Evolutionary conservation across 768 basidiomycete species (phyloP).

Genomic region (Mycena alexandri): DNA sequence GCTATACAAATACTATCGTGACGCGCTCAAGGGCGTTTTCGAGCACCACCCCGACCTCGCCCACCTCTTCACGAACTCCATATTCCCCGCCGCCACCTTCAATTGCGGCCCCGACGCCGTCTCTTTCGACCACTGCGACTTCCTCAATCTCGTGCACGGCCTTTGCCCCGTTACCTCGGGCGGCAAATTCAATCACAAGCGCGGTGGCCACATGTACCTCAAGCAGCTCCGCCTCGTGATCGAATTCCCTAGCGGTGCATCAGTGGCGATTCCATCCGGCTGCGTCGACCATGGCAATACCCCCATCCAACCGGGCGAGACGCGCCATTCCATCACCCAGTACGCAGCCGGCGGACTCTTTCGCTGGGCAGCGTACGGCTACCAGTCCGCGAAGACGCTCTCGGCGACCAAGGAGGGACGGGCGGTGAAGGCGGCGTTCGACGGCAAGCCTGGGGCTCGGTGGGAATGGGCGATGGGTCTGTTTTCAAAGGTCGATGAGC

Average conservation of each 20-base stretch:
- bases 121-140: constrained; percentile 13
- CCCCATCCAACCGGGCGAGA: constrained; percentile 28
- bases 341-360: constrained; percentile 34
- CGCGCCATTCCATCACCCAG: constrained; percentile 39
- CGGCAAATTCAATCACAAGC: constrained; percentile 11
- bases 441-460: neutral
- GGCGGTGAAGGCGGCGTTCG: neutral
- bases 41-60: neutral
- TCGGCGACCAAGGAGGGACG: neutral
- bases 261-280: neutral
- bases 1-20: neutral
- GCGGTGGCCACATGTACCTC: constrained; percentile 17
- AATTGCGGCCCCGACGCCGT: constrained; percentile 12
- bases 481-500: constrained; percentile 2
- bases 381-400: neutral
- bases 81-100: neutral
- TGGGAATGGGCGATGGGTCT: neutral
- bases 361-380: constrained; percentile 4
- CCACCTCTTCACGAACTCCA: neutral
- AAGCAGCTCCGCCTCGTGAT: constrained; percentile 25
- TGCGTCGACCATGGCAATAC: constrained; percentile 32
- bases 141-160: constrained; percentile 17
- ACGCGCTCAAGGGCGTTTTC: neutral
- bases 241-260: constrained; percentile 32
- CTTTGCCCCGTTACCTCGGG: constrained; percentile 23